Percentiles rank a stretch among this genome's conserved stretches.
Evolutionary conservation across 2,329 filamentous ascomycete genomes (phyloP).

Genomic region (Pseudogymnoascus sp.): DNA sequence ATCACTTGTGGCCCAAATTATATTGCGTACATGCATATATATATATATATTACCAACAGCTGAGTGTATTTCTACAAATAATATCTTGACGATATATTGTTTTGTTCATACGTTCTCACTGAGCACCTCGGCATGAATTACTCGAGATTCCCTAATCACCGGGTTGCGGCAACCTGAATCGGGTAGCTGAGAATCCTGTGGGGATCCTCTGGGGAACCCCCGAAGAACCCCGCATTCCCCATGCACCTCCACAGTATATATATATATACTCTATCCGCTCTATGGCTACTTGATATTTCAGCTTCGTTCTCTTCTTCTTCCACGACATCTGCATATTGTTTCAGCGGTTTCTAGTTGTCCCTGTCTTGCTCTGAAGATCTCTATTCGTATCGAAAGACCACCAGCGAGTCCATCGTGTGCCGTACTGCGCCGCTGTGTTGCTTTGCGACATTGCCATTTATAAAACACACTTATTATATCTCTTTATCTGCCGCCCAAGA

Average conservation of each 20-base stretch:
- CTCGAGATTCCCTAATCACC: neutral
- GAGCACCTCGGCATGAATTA: neutral
- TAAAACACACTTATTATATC: neutral
- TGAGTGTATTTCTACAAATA: neutral
- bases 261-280: neutral
- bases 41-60: neutral
- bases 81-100: neutral
- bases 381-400: neutral
- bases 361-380: neutral
- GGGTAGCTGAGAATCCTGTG: neutral
- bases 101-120: neutral
- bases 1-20: neutral
- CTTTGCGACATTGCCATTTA: neutral
- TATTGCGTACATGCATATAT: neutral
- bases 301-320: neutral
- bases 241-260: neutral
- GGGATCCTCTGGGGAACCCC: neutral
- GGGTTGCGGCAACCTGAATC: neutral
- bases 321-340: neutral
- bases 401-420: neutral
- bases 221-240: slow-evolving; percentile 1
- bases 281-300: neutral
- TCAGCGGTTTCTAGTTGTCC: neutral
- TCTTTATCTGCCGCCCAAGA: neutral
- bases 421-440: neutral